A percentile compares a stretch with the other conserved stretches of the same genome.
These are phyloP conservation scores for Craterostigma plantagineum DNA, from an alignment of 257 asterid genomes.

Conservation along the genomic window DNA sequence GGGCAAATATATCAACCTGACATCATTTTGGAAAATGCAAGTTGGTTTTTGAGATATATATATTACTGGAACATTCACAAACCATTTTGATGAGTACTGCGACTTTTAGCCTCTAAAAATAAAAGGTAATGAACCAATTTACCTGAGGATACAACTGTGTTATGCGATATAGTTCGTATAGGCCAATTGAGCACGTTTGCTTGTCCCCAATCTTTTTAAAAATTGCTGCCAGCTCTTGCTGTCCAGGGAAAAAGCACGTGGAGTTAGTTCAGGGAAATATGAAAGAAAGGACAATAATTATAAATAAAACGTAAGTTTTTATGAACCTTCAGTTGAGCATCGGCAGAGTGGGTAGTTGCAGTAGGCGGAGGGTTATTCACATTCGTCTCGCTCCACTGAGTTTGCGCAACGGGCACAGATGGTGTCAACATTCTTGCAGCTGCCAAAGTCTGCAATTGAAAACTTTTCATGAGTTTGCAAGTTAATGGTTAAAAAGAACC, in stretches of 20 bases:
- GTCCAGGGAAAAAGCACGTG: constrained; percentile 14
- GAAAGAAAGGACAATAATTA: constrained; percentile 3
- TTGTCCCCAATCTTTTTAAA: constrained; percentile 98
- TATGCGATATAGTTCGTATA: constrained; percentile 84
- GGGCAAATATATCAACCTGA: constrained; percentile 92
- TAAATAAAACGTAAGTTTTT: not conserved
- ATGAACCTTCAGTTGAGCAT: constrained; percentile 77
- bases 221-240: constrained; percentile 98
- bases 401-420: constrained; percentile 81
- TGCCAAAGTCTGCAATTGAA: constrained; percentile 63
- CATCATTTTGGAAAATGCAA: constrained; percentile 8
- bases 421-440: constrained; percentile 99
- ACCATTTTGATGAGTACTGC: constrained; percentile 4
- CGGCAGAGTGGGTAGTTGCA: constrained; percentile 76
- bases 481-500: not conserved
- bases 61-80: not conserved
- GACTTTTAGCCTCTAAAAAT: not conserved
- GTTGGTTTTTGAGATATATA: not conserved
- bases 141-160: constrained; percentile 96
- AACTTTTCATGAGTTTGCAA: constrained; percentile 1
- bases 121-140: not conserved
- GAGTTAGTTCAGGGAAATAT: not conserved
- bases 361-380: constrained; percentile 41
- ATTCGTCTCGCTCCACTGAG: constrained; percentile 85
- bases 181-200: constrained; percentile 97